A percentile compares a stretch with the other conserved stretches of the same genome.
Evolutionary conservation across 441 rosid species (phyloP).

Genomic region (Dalechampia spathulata): DNA sequence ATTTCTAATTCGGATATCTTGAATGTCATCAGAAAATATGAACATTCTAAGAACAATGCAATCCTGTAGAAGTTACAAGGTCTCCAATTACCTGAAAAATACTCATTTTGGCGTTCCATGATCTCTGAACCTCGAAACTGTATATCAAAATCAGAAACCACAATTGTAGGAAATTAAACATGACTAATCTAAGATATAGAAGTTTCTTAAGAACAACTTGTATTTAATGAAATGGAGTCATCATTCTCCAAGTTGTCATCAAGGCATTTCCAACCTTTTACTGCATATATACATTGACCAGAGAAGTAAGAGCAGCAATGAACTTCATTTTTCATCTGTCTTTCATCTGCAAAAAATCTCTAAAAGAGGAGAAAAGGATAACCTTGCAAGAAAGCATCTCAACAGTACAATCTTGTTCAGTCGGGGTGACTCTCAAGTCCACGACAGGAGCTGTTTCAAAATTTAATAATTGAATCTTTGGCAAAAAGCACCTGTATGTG

Average conservation of each 20-base stretch:
- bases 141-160: conserved; percentile 12
- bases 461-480: conserved; percentile 52
- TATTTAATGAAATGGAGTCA: too few species aligned
- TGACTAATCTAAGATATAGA: background rate
- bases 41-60: too few species aligned
- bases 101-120: conserved; percentile 61
- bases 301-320: background rate
- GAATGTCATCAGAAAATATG: too few species aligned
- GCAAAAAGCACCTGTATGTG: conserved; percentile 70
- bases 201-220: too few species aligned
- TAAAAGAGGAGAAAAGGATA: conserved; percentile 6
- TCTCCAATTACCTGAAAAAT: conserved; percentile 47
- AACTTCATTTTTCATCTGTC: background rate
- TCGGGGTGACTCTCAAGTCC: conserved; percentile 57
- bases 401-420: conserved; percentile 53
- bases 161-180: conserved; percentile 1
- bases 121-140: conserved; percentile 74
- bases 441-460: conserved; percentile 69
- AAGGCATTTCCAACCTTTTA: too few species aligned
- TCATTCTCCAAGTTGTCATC: background rate
- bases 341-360: background rate
- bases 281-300: background rate
- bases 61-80: conserved; percentile 1
- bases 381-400: conserved; percentile 86
- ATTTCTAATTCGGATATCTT: too few species aligned